A percentile compares a stretch with the other conserved stretches of the same genome.
These are phyloP conservation scores for Paracoccidioides lutzii DNA, from an alignment of 2,329 filamentous ascomycete genomes.

Conservation along the genomic window DNA sequence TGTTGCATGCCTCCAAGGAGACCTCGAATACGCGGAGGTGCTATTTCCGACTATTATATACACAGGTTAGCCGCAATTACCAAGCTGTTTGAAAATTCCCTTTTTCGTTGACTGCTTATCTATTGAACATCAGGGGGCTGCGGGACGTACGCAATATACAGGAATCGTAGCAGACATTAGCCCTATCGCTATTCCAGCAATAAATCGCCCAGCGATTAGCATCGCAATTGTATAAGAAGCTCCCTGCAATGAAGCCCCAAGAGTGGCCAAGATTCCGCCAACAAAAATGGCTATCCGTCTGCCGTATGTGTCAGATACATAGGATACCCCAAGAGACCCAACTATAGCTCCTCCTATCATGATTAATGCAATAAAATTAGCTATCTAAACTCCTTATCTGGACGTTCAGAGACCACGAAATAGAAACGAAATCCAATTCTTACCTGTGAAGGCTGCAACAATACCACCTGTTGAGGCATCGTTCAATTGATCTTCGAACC, in stretches of 20 bases:
- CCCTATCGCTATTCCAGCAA: slow-evolving; percentile 39
- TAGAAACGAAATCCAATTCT: neutral
- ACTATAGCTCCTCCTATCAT: slow-evolving; percentile 27
- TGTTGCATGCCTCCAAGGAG: slow-evolving; percentile 31
- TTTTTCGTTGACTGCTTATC: neutral
- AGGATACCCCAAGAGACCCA: slow-evolving; percentile 22
- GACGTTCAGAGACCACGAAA: neutral
- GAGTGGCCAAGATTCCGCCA: slow-evolving; percentile 21
- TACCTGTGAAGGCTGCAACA: slow-evolving; percentile 29
- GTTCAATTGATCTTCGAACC: slow-evolving; percentile 20
- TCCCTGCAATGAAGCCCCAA: slow-evolving; percentile 26
- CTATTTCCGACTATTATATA: slow-evolving; percentile 24
- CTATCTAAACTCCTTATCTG: neutral
- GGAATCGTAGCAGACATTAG: slow-evolving; percentile 36
- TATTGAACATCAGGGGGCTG: neutral
- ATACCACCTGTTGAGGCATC: slow-evolving; percentile 27
- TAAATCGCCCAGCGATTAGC: slow-evolving; percentile 38
- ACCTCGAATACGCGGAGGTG: slow-evolving; percentile 27
- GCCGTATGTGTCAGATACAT: slow-evolving; percentile 23
- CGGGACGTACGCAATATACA: slow-evolving; percentile 30
- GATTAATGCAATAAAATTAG: neutral
- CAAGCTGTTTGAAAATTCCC: neutral
- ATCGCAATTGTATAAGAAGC: slow-evolving; percentile 28
- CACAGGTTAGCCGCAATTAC: neutral
- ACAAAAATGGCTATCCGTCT: slow-evolving; percentile 23